Conservation (phyloP, 257 asterid species). For the Lycium ferocissimum region DNA sequence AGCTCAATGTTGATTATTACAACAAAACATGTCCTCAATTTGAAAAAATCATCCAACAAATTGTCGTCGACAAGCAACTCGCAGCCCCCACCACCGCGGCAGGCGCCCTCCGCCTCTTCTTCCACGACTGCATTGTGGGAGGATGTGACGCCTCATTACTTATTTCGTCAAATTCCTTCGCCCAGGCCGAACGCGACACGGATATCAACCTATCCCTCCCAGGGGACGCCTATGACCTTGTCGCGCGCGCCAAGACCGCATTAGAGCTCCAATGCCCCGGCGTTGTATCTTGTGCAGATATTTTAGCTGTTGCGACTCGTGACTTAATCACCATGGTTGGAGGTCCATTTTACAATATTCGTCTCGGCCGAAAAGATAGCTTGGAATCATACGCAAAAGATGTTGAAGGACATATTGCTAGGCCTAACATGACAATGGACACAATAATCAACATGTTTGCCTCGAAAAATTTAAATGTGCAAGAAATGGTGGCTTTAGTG, state of each 20-base stretch:
- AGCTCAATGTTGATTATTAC: constrained; percentile 64
- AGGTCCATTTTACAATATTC: constrained; percentile 69
- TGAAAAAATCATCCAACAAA: constrained; percentile 52
- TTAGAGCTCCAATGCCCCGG: constrained; percentile 86
- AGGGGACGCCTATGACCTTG: constrained; percentile 82
- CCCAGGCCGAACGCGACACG: constrained; percentile 67
- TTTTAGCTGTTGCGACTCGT: constrained; percentile 75
- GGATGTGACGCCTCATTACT: constrained; percentile 94
- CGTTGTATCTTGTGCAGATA: constrained; percentile 79
- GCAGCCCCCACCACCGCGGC: constrained; percentile 81
- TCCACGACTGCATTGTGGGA: constrained; percentile 89
- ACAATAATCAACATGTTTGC: constrained; percentile 58
- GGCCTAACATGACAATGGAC: constrained; percentile 60
- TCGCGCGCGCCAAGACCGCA: constrained; percentile 65
- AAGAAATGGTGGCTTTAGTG: constrained; percentile 77
- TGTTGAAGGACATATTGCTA: constrained; percentile 81
- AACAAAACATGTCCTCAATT: constrained; percentile 69
- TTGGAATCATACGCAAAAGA: constrained; percentile 46
- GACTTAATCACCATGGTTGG: constrained; percentile 77
- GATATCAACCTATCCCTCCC: constrained; percentile 76
- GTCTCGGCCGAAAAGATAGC: constrained; percentile 74
- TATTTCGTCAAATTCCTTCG: constrained; percentile 56
- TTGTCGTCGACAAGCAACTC: constrained; percentile 68
- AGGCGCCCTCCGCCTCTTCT: constrained; percentile 83
- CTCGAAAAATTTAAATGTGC: constrained; percentile 45